Evolutionary conservation across 129 eudicot species (phyloP).

Genomic region (Mikania micrantha): DNA sequence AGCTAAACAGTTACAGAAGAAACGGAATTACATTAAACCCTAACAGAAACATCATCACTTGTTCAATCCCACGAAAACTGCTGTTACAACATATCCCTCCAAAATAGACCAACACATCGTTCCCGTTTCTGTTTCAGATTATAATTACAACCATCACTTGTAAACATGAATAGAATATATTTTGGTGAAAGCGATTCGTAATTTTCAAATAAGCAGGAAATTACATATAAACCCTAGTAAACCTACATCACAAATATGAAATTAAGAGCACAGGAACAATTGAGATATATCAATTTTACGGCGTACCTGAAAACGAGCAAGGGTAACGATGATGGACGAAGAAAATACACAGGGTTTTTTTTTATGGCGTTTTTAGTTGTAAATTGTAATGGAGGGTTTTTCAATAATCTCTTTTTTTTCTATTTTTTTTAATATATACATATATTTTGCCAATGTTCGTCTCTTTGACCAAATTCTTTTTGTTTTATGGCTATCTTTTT

Average conservation of each 20-base stretch:
- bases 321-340: neutral
- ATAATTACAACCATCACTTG: neutral
- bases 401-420: neutral
- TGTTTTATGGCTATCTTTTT: neutral
- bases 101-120: neutral
- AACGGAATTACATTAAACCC: neutral
- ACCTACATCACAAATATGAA: neutral
- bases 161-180: neutral
- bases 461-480: too few species aligned
- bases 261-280: neutral
- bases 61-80: neutral
- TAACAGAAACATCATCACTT: neutral
- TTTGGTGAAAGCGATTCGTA: neutral
- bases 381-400: neutral
- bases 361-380: neutral
- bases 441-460: too few species aligned
- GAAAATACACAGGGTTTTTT: neutral
- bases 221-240: neutral
- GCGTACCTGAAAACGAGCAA: neutral
- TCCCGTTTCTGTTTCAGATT: neutral
- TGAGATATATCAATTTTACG: neutral
- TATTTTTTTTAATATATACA: neutral
- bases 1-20: neutral
- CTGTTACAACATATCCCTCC: neutral
- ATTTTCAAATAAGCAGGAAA: neutral